Conservation (phyloP, 805 yeast species). For the Candida arabinofermentans region DNA sequence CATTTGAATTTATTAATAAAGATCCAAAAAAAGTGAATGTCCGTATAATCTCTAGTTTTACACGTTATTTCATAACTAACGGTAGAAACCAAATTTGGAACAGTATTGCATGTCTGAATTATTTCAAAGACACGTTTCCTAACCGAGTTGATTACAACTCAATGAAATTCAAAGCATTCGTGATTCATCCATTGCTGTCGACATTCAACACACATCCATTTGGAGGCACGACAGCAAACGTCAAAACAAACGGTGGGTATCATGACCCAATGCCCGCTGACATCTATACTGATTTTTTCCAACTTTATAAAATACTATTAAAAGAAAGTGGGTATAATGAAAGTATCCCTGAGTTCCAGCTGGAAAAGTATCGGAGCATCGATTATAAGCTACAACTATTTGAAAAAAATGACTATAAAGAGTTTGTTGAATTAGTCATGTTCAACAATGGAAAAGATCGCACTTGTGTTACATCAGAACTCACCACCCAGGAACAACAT, state of each 20-base stretch:
- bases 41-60: neutral
- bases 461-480: no score
- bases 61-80: neutral
- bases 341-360: neutral
- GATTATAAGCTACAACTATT: neutral
- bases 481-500: neutral
- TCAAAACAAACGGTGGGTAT: neutral
- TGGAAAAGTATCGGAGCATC: neutral
- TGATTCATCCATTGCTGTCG: slow-evolving; percentile 2
- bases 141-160: neutral
- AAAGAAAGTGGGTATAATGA: neutral
- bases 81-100: slow-evolving; percentile 4
- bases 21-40: neutral
- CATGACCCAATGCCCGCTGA: neutral
- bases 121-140: neutral
- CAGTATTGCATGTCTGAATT: slow-evolving; percentile 6
- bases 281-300: neutral
- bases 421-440: neutral
- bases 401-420: neutral
- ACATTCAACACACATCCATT: slow-evolving; percentile 2
- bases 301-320: neutral
- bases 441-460: no score
- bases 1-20: neutral
- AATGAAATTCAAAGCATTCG: neutral
- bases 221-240: neutral